phyloP scores from a whole-genome alignment of 345 rosid genomes.

The Corchorus capsularis region DNA sequence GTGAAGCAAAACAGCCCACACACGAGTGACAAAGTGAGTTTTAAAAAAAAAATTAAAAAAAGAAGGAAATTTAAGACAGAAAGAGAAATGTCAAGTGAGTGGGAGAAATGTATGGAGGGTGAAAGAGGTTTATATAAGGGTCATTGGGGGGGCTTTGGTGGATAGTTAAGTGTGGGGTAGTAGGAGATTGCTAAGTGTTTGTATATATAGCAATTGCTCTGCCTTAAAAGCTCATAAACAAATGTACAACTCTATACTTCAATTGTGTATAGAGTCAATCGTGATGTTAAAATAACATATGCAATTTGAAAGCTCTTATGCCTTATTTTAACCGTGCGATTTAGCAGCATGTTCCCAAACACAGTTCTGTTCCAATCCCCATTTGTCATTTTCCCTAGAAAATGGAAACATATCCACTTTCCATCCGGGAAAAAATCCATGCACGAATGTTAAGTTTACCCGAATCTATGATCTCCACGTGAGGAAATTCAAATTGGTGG shows the following conservation, averaged over 20 bases:
- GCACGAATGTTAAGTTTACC: constrained; percentile 13
- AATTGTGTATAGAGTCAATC: background rate
- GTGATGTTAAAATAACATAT: background rate
- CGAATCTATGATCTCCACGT: constrained; percentile 19
- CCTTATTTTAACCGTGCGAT: constrained; percentile 32
- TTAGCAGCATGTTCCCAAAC: constrained; percentile 6
- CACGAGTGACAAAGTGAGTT: background rate
- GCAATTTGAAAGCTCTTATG: background rate
- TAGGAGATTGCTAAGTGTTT: background rate
- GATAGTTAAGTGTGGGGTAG: background rate
- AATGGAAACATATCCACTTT: constrained; percentile 33
- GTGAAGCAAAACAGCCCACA: background rate
- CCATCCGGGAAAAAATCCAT: constrained; percentile 20
- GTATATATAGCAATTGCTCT: background rate
- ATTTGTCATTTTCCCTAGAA: constrained; percentile 35
- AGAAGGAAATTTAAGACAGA: background rate
- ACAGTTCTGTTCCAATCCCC: constrained; percentile 21
- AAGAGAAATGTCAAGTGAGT: background rate
- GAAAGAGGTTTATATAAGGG: constrained; percentile 21
- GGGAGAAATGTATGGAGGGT: constrained; percentile 11
- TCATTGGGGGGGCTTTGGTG: constrained; percentile 2
- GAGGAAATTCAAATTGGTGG: constrained; percentile 14
- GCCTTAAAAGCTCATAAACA: constrained; percentile 9
- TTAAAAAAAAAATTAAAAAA: background rate
- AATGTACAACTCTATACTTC: background rate